Evolutionary conservation across 495 filamentous ascomycete species (phyloP).

Genomic region (Penicillium maclennaniae): DNA sequence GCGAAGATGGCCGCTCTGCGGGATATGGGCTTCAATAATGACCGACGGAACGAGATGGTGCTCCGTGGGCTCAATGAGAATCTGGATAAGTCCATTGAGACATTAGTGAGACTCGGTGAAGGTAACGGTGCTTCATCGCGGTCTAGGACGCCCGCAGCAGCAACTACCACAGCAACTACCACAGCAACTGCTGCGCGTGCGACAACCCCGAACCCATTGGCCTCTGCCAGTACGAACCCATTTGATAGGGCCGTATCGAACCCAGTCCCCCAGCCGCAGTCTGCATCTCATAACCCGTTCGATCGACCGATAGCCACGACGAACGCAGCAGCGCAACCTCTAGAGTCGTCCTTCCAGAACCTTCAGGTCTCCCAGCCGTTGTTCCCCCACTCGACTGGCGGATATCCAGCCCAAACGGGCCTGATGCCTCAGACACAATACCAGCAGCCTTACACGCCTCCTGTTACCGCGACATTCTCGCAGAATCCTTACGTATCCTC

Average conservation of each 20-base stretch:
- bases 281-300: constrained; percentile 61
- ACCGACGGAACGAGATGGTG: constrained; percentile 72
- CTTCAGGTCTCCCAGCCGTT: constrained; percentile 68
- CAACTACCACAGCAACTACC: constrained; percentile 22
- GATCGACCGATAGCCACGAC: constrained; percentile 41
- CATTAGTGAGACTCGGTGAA: constrained; percentile 76
- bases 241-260: constrained; percentile 46
- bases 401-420: constrained; percentile 56
- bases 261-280: constrained; percentile 25
- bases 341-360: constrained; percentile 68
- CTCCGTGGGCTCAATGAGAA: constrained; percentile 78
- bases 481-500: constrained; percentile 47
- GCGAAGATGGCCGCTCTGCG: constrained; percentile 70
- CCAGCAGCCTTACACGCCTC: constrained; percentile 58
- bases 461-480: constrained; percentile 50
- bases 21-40: constrained; percentile 92
- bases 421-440: constrained; percentile 42
- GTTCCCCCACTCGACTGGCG: constrained; percentile 82
- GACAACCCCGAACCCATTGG: background rate
- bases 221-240: constrained; percentile 41
- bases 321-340: constrained; percentile 49
- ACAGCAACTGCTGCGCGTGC: constrained; percentile 16
- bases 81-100: constrained; percentile 77
- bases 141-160: constrained; percentile 31
- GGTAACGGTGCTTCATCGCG: constrained; percentile 44